Base-by-base conservation (phyloP, 441 rosid species). In the Melianthus villosus region DNA sequence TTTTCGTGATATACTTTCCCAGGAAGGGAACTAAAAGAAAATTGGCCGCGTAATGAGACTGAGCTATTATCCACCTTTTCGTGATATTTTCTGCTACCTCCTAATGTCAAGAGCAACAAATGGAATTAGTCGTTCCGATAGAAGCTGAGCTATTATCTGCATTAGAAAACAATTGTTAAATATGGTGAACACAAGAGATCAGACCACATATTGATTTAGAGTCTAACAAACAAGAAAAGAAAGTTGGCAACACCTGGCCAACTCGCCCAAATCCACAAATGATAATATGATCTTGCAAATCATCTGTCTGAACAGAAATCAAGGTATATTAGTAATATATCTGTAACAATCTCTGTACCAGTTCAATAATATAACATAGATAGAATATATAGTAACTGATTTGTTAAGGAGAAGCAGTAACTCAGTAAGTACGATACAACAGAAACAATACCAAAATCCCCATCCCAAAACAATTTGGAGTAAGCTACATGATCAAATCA, bases 91-190 rank as follows among this genome's bases (percentile, higher is more conserved):
- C 19, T 29, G 38, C 66, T 78, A 87, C 97, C 94, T 89, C 56
- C 80, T 72, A 45, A 89, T 87, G 38, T 89, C 97, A 41, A 89
- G 92, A 33, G 95, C 95, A 52, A 89, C 97, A 41, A 89, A 89
- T 42, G 97, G 97, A 63, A 89, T 89, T 42, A 89, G 66, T 41
- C 95, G 67, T 60, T 89, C 95, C 32, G 97, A 83, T 50, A 89
- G 94, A 68, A 89, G 97, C 73, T 89, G 97, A 30, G 97, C 95
- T 44, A 89, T 79, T 44, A 89, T 89, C 95, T 89, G 77, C n/a
- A n/a, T n/a, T n/a, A n/a, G n/a, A n/a, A n/a, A n/a, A n/a, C n/a
- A n/a, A n/a, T n/a, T n/a, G n/a, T n/a, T n/a, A n/a, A n/a, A n/a
- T n/a, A n/a, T n/a, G n/a, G n/a, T n/a, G n/a, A n/a, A n/a, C n/a